phyloP scores from a whole-genome alignment of 352 stramenopile genomes.

The Pythium phragmiticola region DNA sequence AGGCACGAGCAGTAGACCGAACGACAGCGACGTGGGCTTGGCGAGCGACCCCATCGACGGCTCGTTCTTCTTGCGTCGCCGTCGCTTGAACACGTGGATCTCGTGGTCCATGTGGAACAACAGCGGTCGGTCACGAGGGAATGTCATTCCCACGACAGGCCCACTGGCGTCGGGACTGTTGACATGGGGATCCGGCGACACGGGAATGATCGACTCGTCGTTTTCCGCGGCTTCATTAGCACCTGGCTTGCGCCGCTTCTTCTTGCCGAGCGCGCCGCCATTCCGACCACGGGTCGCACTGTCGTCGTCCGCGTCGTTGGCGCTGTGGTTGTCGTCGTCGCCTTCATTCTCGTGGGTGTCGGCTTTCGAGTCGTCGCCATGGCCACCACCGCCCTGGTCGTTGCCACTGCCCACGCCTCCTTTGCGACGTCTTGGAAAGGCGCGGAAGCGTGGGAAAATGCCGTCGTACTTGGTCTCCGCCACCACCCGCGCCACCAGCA shows the following conservation, averaged over 20 bases:
- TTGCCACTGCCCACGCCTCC: not conserved
- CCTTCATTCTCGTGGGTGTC: conserved; percentile 32
- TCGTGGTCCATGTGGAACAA: conserved; percentile 41
- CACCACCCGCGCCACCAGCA: conserved; percentile 49
- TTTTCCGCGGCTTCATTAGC: conserved; percentile 37
- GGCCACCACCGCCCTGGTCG: conserved; percentile 1
- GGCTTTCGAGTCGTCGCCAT: conserved; percentile 27
- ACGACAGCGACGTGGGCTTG: conserved; percentile 2
- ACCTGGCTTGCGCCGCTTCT: conserved; percentile 53
- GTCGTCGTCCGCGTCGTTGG: conserved; percentile 37
- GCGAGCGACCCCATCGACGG: not conserved
- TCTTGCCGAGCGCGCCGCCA: conserved; percentile 26
- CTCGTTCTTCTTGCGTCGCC: conserved; percentile 34
- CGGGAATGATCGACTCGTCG: conserved; percentile 58
- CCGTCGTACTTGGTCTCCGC: conserved; percentile 63
- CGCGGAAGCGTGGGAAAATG: conserved; percentile 56
- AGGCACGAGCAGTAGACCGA: not conserved
- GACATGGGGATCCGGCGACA: conserved; percentile 67
- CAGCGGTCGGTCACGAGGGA: conserved; percentile 45
- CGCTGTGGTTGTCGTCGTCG: conserved; percentile 37
- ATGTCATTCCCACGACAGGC: conserved; percentile 56
- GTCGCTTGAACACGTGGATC: conserved; percentile 59
- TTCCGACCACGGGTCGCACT: conserved; percentile 20
- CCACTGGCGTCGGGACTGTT: conserved; percentile 54
- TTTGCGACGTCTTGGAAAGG: conserved; percentile 37